Conservation (phyloP, 2,329 filamentous ascomycete species). For the Diaporthe helianthi region DNA sequence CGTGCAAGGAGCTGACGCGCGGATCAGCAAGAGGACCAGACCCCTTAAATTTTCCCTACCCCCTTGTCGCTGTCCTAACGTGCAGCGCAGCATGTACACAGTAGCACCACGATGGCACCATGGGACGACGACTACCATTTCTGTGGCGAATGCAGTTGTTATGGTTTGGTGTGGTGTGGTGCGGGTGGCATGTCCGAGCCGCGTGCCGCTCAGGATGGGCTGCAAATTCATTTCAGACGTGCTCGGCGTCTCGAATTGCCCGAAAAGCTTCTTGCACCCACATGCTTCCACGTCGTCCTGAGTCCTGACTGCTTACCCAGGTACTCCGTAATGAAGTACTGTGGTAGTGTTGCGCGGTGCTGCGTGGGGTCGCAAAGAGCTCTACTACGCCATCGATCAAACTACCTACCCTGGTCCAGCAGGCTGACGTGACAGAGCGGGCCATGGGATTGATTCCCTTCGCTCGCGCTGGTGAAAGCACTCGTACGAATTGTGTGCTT, state of each 20-base stretch:
- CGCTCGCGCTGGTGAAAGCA: not conserved
- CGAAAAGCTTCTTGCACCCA: not conserved
- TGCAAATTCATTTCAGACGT: constrained; percentile 26
- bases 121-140: not conserved
- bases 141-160: not conserved
- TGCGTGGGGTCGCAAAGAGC: constrained; percentile 4
- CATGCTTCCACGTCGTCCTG: not conserved
- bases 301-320: not conserved
- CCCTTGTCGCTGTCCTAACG: constrained; percentile 12
- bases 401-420: not conserved
- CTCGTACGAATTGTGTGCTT: not conserved
- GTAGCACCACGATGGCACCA: not conserved
- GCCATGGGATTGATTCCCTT: constrained; percentile 5
- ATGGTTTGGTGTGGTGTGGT: constrained; percentile 1
- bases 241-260: constrained; percentile 4
- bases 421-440: constrained; percentile 1
- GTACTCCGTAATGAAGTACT: too few relatives aligned
- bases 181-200: constrained; percentile 17
- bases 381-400: not conserved
- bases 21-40: constrained; percentile 33
- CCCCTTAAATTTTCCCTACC: constrained; percentile 32
- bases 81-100: not conserved
- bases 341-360: too few relatives aligned
- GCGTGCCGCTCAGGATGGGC: constrained; percentile 19
- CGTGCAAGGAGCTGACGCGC: constrained; percentile 33